Conservation (phyloP, 768 basidiomycete species). For the Agaricus blazei region DNA sequence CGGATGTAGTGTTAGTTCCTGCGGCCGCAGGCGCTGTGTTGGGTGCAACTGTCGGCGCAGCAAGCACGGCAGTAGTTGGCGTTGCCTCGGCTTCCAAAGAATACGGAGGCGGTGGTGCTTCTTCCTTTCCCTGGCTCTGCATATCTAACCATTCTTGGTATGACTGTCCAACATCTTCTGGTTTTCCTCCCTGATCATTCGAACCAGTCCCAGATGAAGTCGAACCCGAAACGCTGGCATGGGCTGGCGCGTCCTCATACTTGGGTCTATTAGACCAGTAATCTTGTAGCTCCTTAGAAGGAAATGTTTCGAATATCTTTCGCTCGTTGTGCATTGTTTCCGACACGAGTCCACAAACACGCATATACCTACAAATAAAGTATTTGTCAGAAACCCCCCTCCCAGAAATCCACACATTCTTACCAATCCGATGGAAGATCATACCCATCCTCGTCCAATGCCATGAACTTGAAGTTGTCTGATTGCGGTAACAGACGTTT, state of each 20-base stretch:
- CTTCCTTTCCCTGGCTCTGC: slow-evolving; percentile 42
- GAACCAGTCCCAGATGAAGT: slow-evolving; percentile 14
- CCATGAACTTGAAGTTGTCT: slow-evolving; percentile 57
- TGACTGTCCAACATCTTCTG: slow-evolving; percentile 19
- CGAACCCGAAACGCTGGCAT: slow-evolving; percentile 26
- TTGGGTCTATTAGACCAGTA: slow-evolving; percentile 65
- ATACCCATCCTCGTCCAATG: slow-evolving; percentile 74
- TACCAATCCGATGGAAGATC: slow-evolving; percentile 80
- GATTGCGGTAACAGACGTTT: slow-evolving; percentile 56
- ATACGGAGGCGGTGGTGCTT: slow-evolving; percentile 68
- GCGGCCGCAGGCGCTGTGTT: background rate
- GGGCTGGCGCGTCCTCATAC: slow-evolving; percentile 39
- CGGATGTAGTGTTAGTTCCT: background rate
- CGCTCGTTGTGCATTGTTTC: slow-evolving; percentile 64
- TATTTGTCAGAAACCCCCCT: background rate
- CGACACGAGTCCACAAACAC: slow-evolving; percentile 67
- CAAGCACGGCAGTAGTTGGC: slow-evolving; percentile 7
- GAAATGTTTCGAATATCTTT: slow-evolving; percentile 57
- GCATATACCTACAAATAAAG: slow-evolving; percentile 56
- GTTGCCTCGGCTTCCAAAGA: slow-evolving; percentile 43
- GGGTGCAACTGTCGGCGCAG: slow-evolving; percentile 4
- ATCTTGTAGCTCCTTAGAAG: slow-evolving; percentile 66
- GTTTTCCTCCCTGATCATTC: slow-evolving; percentile 4
- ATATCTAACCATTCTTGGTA: slow-evolving; percentile 46
- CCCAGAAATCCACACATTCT: background rate